phyloP scores from a whole-genome alignment of 257 asterid species.

The Coffea eugenioides region DNA sequence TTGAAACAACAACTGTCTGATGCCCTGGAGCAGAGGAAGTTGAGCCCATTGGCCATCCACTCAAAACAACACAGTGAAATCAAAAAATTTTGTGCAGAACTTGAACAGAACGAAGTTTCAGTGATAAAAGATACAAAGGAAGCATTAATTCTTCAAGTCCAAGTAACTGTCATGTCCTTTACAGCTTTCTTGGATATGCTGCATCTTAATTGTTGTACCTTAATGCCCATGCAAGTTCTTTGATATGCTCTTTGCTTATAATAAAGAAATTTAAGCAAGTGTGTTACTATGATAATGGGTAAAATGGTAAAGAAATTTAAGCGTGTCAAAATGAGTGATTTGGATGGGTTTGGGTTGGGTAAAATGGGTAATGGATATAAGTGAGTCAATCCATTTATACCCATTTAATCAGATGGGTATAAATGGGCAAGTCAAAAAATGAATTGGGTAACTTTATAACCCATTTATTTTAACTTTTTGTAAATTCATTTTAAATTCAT shows the following conservation, averaged over 20 bases:
- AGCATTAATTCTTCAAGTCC: constrained; percentile 52
- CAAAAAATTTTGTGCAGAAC: constrained; percentile 33
- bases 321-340: too few species aligned
- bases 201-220: too few species aligned
- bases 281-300: neutral
- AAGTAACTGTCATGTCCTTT: constrained; percentile 36
- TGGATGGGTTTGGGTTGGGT: too few species aligned
- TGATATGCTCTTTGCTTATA: neutral
- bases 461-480: too few species aligned
- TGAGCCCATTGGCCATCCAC: constrained; percentile 38
- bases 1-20: constrained; percentile 67
- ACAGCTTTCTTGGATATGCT: neutral
- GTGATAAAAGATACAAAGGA: constrained; percentile 42
- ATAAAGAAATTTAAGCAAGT: neutral
- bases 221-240: neutral
- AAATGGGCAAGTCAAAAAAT: too few species aligned
- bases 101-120: constrained; percentile 42
- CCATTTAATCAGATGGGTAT: too few species aligned
- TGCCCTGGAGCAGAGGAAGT: constrained; percentile 42
- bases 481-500: too few species aligned
- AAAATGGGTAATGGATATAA: too few species aligned
- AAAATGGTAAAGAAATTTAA: too few species aligned
- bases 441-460: too few species aligned
- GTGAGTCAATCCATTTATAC: too few species aligned
- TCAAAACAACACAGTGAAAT: constrained; percentile 44